A percentile compares a stretch with the other conserved stretches of the same genome.
Evolutionary conservation across 2,329 filamentous ascomycete species (phyloP).

Genomic region (Diaporthe caulivora): DNA sequence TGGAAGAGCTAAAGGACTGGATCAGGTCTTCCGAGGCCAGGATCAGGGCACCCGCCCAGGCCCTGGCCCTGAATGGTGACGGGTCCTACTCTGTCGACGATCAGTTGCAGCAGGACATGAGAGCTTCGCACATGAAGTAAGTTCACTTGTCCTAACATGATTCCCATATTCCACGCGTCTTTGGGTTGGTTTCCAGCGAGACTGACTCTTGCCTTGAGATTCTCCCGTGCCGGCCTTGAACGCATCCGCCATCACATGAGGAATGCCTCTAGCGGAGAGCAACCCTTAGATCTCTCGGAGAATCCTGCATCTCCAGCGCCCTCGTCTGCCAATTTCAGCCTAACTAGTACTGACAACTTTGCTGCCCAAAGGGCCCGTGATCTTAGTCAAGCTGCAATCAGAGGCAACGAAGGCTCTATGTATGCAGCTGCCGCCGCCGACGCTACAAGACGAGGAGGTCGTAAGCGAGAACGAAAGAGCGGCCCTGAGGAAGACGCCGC

Average conservation of each 20-base stretch:
- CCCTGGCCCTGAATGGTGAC: slow-evolving; percentile 10
- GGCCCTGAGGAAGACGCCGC: slow-evolving; percentile 20
- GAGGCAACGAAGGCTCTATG: slow-evolving; percentile 24
- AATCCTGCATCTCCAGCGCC: not conserved
- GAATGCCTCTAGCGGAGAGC: not conserved
- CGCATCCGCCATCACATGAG: slow-evolving; percentile 27
- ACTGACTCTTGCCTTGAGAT: slow-evolving; percentile 32
- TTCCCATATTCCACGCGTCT: not conserved
- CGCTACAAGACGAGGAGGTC: slow-evolving; percentile 17
- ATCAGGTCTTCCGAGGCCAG: slow-evolving; percentile 31
- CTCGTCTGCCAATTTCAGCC: slow-evolving; percentile 1
- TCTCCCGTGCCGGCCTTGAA: slow-evolving; percentile 4
- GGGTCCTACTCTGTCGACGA: slow-evolving; percentile 16
- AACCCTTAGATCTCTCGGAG: not conserved
- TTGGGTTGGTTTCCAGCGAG: slow-evolving; percentile 19
- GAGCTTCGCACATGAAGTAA: slow-evolving; percentile 25
- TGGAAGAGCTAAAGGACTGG: slow-evolving; percentile 35
- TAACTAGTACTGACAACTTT: slow-evolving; percentile 26
- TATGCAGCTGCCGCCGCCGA: slow-evolving; percentile 29
- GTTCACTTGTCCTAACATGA: not conserved
- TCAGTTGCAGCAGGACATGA: slow-evolving; percentile 26
- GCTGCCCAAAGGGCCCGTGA: slow-evolving; percentile 28
- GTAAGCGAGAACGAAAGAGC: slow-evolving; percentile 36
- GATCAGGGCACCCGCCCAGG: slow-evolving; percentile 7
- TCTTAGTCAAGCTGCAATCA: slow-evolving; percentile 28